Evolutionary conservation across 1,284 basidiomycete genomes (phyloP).

Genomic region (Moesziomyces parantarcticus): DNA sequence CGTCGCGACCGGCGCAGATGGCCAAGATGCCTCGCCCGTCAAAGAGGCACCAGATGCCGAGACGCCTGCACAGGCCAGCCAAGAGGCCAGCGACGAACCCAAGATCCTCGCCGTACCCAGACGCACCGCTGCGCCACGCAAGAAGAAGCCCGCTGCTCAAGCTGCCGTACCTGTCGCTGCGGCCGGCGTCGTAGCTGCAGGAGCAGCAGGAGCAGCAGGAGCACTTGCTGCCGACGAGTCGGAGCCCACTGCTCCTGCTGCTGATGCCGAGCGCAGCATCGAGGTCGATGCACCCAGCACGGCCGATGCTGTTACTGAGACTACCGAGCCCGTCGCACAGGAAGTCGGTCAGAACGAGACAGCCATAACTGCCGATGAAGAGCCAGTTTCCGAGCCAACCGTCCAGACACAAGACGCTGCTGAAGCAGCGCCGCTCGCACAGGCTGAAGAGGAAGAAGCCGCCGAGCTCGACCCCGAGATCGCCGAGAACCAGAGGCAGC

Average conservation of each 20-base stretch:
- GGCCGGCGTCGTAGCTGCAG: slow-evolving; percentile 6
- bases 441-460: slow-evolving; percentile 8
- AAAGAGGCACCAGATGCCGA: slow-evolving; percentile 1
- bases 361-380: too few relatives aligned
- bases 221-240: slow-evolving; percentile 8
- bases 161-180: slow-evolving; percentile 13
- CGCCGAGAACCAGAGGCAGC: slow-evolving; percentile 42
- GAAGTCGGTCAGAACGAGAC: not conserved
- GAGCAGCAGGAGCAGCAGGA: slow-evolving; percentile 1
- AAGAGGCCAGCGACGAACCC: slow-evolving; percentile 23
- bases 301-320: not conserved
- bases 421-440: not conserved
- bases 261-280: not conserved
- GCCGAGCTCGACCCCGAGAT: slow-evolving; percentile 42
- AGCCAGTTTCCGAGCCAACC: not conserved
- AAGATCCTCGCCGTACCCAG: slow-evolving; percentile 57
- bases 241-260: slow-evolving; percentile 2
- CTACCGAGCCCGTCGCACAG: not conserved
- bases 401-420: not conserved
- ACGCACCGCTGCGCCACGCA: slow-evolving; percentile 54
- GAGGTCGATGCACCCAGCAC: too few relatives aligned
- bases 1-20: not conserved
- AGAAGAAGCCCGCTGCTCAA: slow-evolving; percentile 38
- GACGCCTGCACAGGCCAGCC: slow-evolving; percentile 9
- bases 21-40: slow-evolving; percentile 3